Percentiles rank a stretch among this genome's conserved stretches.
These are phyloP conservation scores for Neocallimastix lanati DNA, from an alignment of 192 early-diverging fungal genomes.

Conservation along the genomic window DNA sequence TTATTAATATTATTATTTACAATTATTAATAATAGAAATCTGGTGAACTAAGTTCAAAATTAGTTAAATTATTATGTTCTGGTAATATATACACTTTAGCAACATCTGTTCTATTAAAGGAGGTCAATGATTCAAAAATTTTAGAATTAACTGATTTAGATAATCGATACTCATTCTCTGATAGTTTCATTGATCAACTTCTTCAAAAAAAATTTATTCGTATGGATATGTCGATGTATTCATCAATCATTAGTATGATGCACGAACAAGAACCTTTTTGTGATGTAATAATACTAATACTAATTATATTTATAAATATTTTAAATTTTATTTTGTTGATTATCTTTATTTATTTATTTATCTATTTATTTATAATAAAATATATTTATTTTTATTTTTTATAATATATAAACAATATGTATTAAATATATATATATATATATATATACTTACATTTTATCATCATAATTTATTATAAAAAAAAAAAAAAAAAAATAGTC, in stretches of 20 bases:
- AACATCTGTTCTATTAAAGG: background rate
- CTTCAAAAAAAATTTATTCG: background rate
- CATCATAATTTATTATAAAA: too few relatives aligned
- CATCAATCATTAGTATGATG: background rate
- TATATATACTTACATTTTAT: too few relatives aligned
- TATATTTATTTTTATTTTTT: too few relatives aligned
- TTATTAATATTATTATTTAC: too few relatives aligned
- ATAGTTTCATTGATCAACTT: background rate
- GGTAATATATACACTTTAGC: background rate
- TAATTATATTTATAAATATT: too few relatives aligned
- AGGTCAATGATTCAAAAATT: background rate
- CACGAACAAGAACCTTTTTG: background rate
- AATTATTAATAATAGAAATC: too few relatives aligned
- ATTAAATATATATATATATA: too few relatives aligned
- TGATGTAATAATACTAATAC: background rate
- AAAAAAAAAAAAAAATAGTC: background rate
- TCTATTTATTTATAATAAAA: too few relatives aligned
- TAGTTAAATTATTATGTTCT: background rate
- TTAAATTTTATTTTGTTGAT: too few relatives aligned
- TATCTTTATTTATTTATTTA: too few relatives aligned
- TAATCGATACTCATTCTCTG: background rate
- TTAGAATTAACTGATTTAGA: background rate
- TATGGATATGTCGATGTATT: background rate
- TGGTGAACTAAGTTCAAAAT: background rate
- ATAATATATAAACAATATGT: too few relatives aligned